These are phyloP conservation scores for Apophysomyces trapeziformis DNA, from an alignment of 371 early-diverging fungal species.

Conservation along the genomic window DNA sequence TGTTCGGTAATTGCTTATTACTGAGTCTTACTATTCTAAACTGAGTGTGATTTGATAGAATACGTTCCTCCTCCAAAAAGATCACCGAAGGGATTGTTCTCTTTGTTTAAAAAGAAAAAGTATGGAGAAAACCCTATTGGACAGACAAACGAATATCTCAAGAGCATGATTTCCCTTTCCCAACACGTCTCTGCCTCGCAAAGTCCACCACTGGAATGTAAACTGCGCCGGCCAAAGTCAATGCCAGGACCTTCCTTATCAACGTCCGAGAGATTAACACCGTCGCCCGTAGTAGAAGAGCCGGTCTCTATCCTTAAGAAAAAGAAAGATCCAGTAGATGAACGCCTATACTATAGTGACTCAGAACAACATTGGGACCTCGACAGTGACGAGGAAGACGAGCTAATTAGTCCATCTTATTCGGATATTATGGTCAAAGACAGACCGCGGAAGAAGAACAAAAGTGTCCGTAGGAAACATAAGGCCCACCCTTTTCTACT, in stretches of 20 bases:
- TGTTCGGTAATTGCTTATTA: conserved; percentile 19
- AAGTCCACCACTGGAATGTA: not conserved
- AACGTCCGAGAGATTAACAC: not conserved
- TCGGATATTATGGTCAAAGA: not conserved
- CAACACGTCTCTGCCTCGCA: not conserved
- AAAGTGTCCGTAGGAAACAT: not conserved
- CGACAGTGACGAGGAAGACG: not conserved
- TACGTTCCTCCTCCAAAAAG: conserved; percentile 13
- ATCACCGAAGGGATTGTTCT: not conserved
- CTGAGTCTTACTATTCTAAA: not conserved
- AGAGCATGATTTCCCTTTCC: conserved; percentile 5
- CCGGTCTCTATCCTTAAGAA: conserved; percentile 4
- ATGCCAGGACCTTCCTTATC: not conserved
- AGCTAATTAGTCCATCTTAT: not conserved
- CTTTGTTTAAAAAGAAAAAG: conserved; percentile 8
- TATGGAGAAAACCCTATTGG: not conserved
- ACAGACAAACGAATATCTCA: conserved; percentile 2
- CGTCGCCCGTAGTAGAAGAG: conserved; percentile 1
- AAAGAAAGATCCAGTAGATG: not conserved
- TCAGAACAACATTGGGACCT: not conserved
- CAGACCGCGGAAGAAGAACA: not conserved
- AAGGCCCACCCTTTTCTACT: not conserved
- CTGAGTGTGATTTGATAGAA: conserved; percentile 21
- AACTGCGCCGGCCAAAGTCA: not conserved
- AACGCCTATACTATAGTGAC: not conserved